Conservation (phyloP, 148 eudicot species). For the Silene latifolia region DNA sequence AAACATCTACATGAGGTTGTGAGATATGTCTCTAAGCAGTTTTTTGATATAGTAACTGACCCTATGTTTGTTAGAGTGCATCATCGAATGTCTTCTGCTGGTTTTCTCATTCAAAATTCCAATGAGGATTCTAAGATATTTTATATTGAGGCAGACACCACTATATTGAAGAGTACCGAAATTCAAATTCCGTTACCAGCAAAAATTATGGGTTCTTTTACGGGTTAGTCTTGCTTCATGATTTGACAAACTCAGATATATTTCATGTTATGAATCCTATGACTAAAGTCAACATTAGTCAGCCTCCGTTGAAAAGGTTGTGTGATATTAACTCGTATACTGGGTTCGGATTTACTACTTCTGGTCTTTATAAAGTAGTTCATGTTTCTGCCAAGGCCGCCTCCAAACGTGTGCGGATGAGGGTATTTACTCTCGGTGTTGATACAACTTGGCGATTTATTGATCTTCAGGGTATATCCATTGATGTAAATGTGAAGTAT, state of each 20-base stretch:
- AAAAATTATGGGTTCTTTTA: slow-evolving; percentile 8
- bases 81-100: too few relatives aligned
- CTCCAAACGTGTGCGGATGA: background rate
- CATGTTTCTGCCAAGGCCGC: slow-evolving; percentile 4
- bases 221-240: too few relatives aligned
- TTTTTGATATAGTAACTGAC: too few relatives aligned
- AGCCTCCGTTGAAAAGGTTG: slow-evolving; percentile 4
- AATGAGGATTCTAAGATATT: too few relatives aligned
- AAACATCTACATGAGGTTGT: too few relatives aligned
- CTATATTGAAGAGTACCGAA: background rate
- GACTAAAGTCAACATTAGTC: slow-evolving; percentile 13
- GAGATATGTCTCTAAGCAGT: too few relatives aligned
- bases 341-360: slow-evolving; percentile 2
- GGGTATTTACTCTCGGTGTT: slow-evolving; percentile 15
- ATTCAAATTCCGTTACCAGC: slow-evolving; percentile 8
- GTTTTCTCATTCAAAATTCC: too few relatives aligned
- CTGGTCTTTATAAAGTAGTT: slow-evolving; percentile 13
- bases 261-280: slow-evolving; percentile 12
- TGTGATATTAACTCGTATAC: background rate
- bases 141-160: too few relatives aligned
- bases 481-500: background rate
- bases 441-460: slow-evolving; percentile 17
- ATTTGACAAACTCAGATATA: background rate
- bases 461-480: background rate
- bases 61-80: too few relatives aligned